phyloP scores from a whole-genome alignment of 495 filamentous ascomycete species.

The Lasiosphaeris hirsuta region DNA sequence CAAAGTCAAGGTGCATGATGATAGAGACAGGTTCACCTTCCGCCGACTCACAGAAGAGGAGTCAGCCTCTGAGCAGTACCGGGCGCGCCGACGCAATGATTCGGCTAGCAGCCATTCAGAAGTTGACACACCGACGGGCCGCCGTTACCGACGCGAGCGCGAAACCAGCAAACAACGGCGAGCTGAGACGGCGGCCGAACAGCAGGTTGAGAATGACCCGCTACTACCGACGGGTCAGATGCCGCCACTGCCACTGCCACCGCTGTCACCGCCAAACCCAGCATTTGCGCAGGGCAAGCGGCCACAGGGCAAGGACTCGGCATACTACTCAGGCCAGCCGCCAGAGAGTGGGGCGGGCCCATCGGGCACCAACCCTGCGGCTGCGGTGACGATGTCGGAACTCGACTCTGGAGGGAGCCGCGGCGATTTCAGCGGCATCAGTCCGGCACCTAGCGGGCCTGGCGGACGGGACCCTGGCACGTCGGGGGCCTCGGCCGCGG shows the following conservation, averaged over 20 bases:
- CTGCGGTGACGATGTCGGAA: conserved; percentile 38
- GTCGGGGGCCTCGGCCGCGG: conserved; percentile 25
- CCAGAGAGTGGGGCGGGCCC: conserved; percentile 22
- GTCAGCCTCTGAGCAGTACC: conserved; percentile 34
- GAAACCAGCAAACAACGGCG: conserved; percentile 35
- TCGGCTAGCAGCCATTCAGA: conserved; percentile 49
- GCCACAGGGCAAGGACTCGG: conserved; percentile 46
- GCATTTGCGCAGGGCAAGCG: conserved; percentile 40
- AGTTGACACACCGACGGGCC: conserved; percentile 37
- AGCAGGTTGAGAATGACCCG: conserved; percentile 28
- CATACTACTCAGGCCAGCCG: conserved; percentile 51
- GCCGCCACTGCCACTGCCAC: conserved; percentile 7
- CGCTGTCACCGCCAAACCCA: conserved; percentile 46
- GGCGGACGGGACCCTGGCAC: conserved; percentile 1
- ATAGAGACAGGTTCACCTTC: conserved; percentile 72
- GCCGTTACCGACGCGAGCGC: conserved; percentile 40
- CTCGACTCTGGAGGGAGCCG: conserved; percentile 33
- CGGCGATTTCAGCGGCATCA: conserved; percentile 39
- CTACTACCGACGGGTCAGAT: neutral
- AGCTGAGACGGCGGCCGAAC: conserved; percentile 40
- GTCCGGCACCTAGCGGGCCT: conserved; percentile 24
- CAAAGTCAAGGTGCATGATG: conserved; percentile 75
- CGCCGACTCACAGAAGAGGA: conserved; percentile 78
- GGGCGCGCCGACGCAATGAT: conserved; percentile 41
- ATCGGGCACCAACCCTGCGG: conserved; percentile 30